A percentile compares a stretch with the other conserved stretches of the same genome.
These are phyloP conservation scores for Fusarium bactridioides DNA, from an alignment of 2,329 filamentous ascomycete genomes.

Conservation along the genomic window DNA sequence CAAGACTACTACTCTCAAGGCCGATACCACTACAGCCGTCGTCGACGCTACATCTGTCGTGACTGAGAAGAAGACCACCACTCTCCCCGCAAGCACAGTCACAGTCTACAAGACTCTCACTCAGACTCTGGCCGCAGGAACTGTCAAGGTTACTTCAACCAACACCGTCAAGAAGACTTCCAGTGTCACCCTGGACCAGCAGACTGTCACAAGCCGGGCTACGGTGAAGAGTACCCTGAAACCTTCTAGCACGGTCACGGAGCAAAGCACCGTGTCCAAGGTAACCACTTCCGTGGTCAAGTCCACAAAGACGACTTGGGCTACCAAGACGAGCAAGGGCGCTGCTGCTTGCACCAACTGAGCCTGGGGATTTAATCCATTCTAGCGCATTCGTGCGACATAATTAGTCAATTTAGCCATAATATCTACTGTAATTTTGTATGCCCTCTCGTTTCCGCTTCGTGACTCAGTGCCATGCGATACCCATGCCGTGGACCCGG, in stretches of 20 bases:
- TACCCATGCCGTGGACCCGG: constrained; percentile 21
- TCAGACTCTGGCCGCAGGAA: constrained; percentile 5
- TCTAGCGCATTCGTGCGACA: not conserved
- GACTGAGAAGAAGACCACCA: constrained; percentile 26
- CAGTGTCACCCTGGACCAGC: not conserved
- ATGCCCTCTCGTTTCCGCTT: not conserved
- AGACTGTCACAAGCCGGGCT: constrained; percentile 27
- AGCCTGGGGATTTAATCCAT: not conserved
- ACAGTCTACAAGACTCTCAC: constrained; percentile 25
- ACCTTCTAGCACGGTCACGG: constrained; percentile 28
- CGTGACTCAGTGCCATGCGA: not conserved
- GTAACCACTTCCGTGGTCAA: constrained; percentile 21
- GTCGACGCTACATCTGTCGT: constrained; percentile 23
- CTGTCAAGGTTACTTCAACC: constrained; percentile 20
- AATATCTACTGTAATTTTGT: not conserved
- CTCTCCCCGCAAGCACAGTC: constrained; percentile 29
- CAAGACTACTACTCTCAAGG: constrained; percentile 36
- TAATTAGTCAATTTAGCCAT: not conserved
- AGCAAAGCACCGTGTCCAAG: constrained; percentile 26
- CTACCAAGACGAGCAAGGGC: constrained; percentile 27
- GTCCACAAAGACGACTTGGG: constrained; percentile 21
- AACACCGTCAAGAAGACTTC: constrained; percentile 26
- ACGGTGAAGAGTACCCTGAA: constrained; percentile 38
- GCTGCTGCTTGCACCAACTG: constrained; percentile 22
- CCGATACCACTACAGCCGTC: constrained; percentile 20